Evolutionary conservation across 495 filamentous ascomycete genomes (phyloP), one percentile per base, ranked within the genome.

Genomic region (Aspergillus panamensis): DNA sequence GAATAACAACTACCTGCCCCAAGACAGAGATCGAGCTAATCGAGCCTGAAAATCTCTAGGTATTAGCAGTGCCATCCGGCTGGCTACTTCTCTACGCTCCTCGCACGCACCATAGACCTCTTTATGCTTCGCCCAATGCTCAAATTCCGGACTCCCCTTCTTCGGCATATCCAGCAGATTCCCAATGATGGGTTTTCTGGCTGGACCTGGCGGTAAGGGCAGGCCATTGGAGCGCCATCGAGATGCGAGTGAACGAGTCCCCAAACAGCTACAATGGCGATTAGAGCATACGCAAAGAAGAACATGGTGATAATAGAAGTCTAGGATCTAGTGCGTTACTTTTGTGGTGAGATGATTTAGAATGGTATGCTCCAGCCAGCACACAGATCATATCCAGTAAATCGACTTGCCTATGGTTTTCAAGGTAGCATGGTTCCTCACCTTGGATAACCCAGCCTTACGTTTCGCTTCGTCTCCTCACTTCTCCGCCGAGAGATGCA

Each of bases 11-110:
- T 0, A 70, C 74, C 58, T 74, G 66, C 3, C 77, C 79, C 31
- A 77, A 42, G 1, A 79, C 65, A 5, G 64, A 78, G 4, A 82
- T 45, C 14, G 79, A 83, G 60, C 77, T 82, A 13, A 83, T 73
- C 0, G 77, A 74, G 7, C 80, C 67, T 71, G 14, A 8, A 43
- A 6, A 14, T 16, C 14, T 5, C 6, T n/a, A n/a, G 10, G 39
- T 5, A 43, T 43, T 13, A 43, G 39, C 39, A 43, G 5, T 43
- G 39, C 6, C 7, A 16, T 43, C 7, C 16, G 7, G 6, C 14
- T 8, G 16, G 5, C 10, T 16, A 8, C 39, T 16, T 43, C 16
- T 13, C 16, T 6, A 17, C 5, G 7, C 7, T 43, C 9, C 16
- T 8, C 12, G 16, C 16, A 44, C 40, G 2, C 4, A 13, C 40